Base-by-base conservation (phyloP, 441 rosid genomes). In the Dalechampia spathulata region DNA sequence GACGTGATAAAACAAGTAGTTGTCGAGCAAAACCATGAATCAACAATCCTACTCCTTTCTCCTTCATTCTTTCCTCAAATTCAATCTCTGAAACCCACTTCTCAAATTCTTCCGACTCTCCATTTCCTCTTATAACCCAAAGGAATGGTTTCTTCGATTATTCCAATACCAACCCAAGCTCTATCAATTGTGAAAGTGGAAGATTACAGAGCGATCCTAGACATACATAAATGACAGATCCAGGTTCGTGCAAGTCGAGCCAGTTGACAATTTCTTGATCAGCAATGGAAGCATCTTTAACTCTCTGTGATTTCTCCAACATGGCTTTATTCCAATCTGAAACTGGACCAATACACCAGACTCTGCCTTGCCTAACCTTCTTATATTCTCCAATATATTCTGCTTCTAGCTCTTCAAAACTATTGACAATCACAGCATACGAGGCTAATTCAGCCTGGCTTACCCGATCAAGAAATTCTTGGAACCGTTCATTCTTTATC, bases 11-110 rank as follows among this genome's bases (percentile, higher is more conserved):
- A 0, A 41, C 16, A 1, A 41, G 21, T n/a, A 41, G 1, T 58
- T 79, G 86, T 2, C 86, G 86, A 7, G 84, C 63, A 86, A 83
- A 82, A 0, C 83, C 81, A 13, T 41, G 64, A 7, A 79, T 66
- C 42, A 82, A 14, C 28, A 82, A 63, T 0, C 88, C 84, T 38
- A 16, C 3, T n/a, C 10, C 21, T 41, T 11, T 41, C 10, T 11
- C 21, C 45, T 41, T 41, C 2, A 50, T 41, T 41, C 45, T n/a
- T 17, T 65, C 72, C 41, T 71, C 75, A 21, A 62, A 82, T 1
- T 68, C 59, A 2, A 68, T 58, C 36, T 71, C 72, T 13, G 21
- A 23, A 28, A 81, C 52, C 87, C 87, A 79, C 12, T 67, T 59
- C 23, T 52, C 49, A 6, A 84, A 6, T 17, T 60, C 83, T 9